Evolutionary conservation across 2,329 filamentous ascomycete species (phyloP), one percentile per base, ranked within the genome.

Genomic region (Laburnicola sp.): DNA sequence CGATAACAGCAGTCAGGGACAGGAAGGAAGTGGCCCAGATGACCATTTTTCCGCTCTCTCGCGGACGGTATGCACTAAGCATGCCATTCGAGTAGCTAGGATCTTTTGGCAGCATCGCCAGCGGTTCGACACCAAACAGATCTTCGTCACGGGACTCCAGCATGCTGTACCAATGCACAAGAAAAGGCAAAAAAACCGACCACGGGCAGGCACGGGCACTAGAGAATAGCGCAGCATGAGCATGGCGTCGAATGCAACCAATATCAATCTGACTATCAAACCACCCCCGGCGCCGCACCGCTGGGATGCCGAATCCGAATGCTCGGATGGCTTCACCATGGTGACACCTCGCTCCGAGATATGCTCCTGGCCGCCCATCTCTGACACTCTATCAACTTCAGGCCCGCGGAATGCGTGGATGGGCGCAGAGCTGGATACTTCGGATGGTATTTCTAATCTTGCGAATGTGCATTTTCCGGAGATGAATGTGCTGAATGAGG

Each of bases 91-190:
- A 0, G 77, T 82, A 0, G 76, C 79, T 0, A 73, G 76, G 22
- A 81, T 82, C 51, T 82, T 82, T 59, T 80, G 78, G 78, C 79
- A 81, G 52, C 79, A 82, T 56, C 74, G 80, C 0, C 78, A 80
- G 60, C 73, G 77, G 2, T 81, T 81, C 45, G 76, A 80, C 46
- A 78, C 77, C 1, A 75, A 74, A 48, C 79, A 78, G 50, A 80
- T 81, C 21, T 78, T 78, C 23, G 70, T 80, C 25, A 77, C 77
- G 0, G 78, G 76, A 2, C 73, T 82, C 41, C 80, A 82, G 56
- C 81, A 83, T 65, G 76, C 78, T 26, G 68, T 71, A 60, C 62
- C 66, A 4, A 51, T 62, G 35, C 64, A 67, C 55, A 71, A 71
- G 53, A 59, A 65, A 26, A 57, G 67, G 2, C 68, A 71, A 36